A percentile compares a stretch with the other conserved stretches of the same genome.
phyloP scores from a whole-genome alignment of 495 filamentous ascomycete species.

The Penicillium lividum region DNA sequence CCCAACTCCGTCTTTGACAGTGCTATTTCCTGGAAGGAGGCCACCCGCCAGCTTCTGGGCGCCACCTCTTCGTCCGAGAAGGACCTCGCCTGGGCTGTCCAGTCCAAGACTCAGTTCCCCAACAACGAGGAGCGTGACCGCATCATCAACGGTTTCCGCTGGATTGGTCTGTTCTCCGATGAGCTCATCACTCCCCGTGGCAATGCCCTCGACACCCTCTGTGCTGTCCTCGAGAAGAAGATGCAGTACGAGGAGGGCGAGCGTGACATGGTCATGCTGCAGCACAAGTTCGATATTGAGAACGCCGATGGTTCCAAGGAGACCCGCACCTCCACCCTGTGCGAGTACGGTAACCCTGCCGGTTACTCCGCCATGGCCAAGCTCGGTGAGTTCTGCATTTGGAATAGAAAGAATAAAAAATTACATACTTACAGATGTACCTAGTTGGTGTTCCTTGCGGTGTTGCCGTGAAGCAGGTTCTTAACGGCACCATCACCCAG shows the following conservation, averaged over 20 bases:
- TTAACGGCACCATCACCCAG: constrained; percentile 75
- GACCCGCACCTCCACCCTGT: constrained; percentile 76
- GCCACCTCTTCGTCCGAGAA: constrained; percentile 60
- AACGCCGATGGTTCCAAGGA: constrained; percentile 72
- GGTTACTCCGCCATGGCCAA: constrained; percentile 92
- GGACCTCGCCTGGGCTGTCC: constrained; percentile 71
- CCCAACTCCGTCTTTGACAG: constrained; percentile 59
- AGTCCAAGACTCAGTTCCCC: constrained; percentile 72
- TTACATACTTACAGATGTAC: neutral
- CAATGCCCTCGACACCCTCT: constrained; percentile 88
- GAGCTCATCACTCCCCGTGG: constrained; percentile 69
- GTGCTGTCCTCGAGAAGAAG: constrained; percentile 86
- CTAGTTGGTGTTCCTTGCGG: constrained; percentile 63
- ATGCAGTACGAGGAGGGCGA: constrained; percentile 85
- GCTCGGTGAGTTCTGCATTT: constrained; percentile 30
- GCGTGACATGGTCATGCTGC: constrained; percentile 84
- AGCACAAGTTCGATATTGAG: constrained; percentile 94
- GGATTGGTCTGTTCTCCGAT: constrained; percentile 86
- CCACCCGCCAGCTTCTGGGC: constrained; percentile 70
- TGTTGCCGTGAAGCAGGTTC: constrained; percentile 75
- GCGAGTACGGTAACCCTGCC: constrained; percentile 80
- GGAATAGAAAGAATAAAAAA: neutral
- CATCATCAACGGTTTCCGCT: constrained; percentile 74
- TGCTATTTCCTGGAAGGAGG: constrained; percentile 75
- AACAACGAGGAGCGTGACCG: constrained; percentile 71